Evolutionary conservation across 2,329 filamentous ascomycete species (phyloP).

Genomic region (Phialophora chinensis): DNA sequence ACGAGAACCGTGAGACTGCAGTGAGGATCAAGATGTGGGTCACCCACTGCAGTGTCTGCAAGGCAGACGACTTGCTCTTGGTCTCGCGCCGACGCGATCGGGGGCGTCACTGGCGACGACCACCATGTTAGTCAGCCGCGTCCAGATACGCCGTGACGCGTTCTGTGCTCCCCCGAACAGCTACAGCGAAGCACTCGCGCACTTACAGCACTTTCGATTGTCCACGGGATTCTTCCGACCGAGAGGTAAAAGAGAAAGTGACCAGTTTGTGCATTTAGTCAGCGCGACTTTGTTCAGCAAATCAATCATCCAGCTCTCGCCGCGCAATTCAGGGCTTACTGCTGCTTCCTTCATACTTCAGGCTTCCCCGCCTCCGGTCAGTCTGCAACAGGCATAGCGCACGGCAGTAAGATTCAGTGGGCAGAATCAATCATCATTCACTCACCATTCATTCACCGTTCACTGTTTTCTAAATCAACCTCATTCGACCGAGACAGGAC

Average conservation of each 20-base stretch:
- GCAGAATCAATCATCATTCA: neutral
- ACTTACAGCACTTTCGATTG: neutral
- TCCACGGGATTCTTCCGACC: neutral
- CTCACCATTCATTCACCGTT: neutral
- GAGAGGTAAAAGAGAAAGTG: neutral
- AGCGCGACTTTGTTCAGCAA: neutral
- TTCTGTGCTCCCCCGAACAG: neutral
- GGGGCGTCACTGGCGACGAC: neutral
- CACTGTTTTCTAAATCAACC: neutral
- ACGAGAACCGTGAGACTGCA: neutral
- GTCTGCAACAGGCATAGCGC: conserved; percentile 2
- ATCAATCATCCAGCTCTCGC: neutral
- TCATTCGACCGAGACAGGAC: neutral
- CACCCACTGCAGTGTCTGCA: neutral
- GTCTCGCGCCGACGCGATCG: neutral
- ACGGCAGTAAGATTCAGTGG: conserved; percentile 1
- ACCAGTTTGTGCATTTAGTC: neutral
- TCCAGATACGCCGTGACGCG: neutral
- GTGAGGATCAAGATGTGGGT: neutral
- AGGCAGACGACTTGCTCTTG: neutral
- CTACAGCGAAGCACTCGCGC: neutral
- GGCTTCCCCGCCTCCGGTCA: neutral
- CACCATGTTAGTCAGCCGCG: neutral
- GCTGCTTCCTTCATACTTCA: neutral
- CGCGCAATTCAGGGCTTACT: neutral